Percentiles rank a stretch among this genome's conserved stretches.
Conservation (phyloP, 352 stramenopile genomes). For the Globisporangium viniferum region DNA sequence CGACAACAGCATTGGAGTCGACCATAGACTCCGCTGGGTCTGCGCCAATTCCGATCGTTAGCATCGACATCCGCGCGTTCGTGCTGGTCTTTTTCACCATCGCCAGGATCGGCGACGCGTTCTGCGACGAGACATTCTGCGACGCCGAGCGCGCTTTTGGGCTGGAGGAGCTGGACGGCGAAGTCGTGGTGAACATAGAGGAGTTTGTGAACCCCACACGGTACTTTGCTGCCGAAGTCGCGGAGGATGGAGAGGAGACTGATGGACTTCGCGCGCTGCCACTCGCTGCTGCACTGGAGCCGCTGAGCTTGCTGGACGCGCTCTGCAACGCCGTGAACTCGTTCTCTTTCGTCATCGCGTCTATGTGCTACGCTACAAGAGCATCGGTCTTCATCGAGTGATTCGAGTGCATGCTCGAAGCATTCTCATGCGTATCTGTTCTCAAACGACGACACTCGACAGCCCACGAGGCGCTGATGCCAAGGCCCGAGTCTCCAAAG, state of each 20-base stretch:
- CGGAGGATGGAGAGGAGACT: not conserved
- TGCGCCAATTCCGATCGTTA: too few relatives aligned
- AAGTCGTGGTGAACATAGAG: not conserved
- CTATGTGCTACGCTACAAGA: not conserved
- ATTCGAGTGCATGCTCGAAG: not conserved
- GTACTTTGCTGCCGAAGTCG: conserved; percentile 7
- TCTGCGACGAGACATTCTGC: conserved; percentile 15
- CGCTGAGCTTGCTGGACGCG: not conserved
- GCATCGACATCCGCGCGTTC: not conserved
- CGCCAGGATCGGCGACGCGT: conserved; percentile 21
- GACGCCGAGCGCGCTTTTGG: conserved; percentile 11
- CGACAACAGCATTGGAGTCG: too few relatives aligned
- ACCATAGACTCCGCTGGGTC: not conserved
- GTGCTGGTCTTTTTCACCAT: conserved; percentile 26
- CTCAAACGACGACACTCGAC: too few relatives aligned
- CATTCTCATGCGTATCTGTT: too few relatives aligned
- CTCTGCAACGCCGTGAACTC: conserved; percentile 11
- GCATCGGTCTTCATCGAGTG: not conserved
- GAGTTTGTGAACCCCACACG: not conserved
- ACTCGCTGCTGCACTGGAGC: not conserved
- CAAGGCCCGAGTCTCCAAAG: too few relatives aligned
- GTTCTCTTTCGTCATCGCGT: conserved; percentile 7
- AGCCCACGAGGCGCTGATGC: not conserved
- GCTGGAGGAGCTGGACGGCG: not conserved
- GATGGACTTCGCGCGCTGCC: not conserved